Conservation (phyloP, 768 basidiomycete genomes). For the Polyporus arcularius region DNA sequence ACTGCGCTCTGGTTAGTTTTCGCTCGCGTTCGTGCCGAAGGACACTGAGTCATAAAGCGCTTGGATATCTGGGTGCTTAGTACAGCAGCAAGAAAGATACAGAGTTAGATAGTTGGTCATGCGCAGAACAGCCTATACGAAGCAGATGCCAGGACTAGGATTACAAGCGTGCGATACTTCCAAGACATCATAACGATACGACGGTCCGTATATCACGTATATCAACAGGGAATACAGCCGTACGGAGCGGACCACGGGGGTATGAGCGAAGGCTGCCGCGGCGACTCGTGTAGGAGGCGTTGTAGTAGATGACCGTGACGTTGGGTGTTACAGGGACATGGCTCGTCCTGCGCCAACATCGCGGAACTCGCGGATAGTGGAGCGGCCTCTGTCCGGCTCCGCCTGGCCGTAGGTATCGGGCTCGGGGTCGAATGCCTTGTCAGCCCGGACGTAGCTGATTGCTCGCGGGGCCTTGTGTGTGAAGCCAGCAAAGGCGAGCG, state of each 20-base stretch:
- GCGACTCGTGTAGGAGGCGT: conserved; percentile 22
- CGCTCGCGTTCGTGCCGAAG: background rate
- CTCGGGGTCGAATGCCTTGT: conserved; percentile 66
- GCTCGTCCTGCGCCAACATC: conserved; percentile 74
- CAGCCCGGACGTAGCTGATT: conserved; percentile 74
- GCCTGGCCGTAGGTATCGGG: conserved; percentile 50
- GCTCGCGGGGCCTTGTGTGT: conserved; percentile 87
- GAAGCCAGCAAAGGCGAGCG: conserved; percentile 87
- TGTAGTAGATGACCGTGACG: conserved; percentile 11
- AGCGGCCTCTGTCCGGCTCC: conserved; percentile 61
- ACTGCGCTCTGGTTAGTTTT: conserved; percentile 12
- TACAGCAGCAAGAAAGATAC: background rate
- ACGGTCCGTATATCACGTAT: background rate
- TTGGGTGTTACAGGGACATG: conserved; percentile 68
- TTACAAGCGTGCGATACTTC: conserved; percentile 14
- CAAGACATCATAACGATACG: conserved; percentile 5
- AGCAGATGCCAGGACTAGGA: background rate
- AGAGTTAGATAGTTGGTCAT: conserved; percentile 14
- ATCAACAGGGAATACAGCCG: background rate
- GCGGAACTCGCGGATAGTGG: conserved; percentile 60
- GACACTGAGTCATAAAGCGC: background rate
- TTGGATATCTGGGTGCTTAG: background rate
- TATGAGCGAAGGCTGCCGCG: conserved; percentile 18
- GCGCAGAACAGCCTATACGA: background rate
- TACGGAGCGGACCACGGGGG: conserved; percentile 9